Conservation (phyloP, 176 grass and related monocot genomes). For the Saccharum spontaneum region DNA sequence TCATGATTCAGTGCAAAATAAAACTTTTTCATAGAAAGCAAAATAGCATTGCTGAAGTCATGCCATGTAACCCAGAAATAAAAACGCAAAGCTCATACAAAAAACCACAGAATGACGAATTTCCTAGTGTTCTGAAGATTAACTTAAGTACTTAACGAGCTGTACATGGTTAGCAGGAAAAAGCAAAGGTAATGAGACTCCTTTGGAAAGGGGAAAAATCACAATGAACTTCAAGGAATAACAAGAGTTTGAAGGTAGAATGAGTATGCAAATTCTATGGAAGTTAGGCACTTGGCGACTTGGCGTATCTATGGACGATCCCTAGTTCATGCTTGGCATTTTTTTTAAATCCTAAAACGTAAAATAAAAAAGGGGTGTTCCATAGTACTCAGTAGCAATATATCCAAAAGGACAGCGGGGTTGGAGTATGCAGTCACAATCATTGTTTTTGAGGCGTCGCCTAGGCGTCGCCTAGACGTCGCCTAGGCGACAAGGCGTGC, state of each 20-base stretch:
- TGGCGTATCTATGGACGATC: not conserved
- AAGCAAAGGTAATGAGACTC: not conserved
- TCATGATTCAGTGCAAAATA: not conserved
- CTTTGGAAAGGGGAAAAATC: not conserved
- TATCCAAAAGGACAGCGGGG: not conserved
- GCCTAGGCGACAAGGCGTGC: too few relatives aligned
- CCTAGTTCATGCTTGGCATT: not conserved
- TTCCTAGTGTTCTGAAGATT: not conserved
- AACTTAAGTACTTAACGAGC: not conserved
- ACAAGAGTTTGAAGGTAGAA: not conserved
- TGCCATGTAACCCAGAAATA: not conserved
- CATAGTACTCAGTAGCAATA: not conserved
- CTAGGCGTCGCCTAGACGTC: too few relatives aligned
- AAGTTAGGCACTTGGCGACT: not conserved
- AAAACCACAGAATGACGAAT: not conserved
- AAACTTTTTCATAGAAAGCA: not conserved
- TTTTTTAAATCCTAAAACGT: not conserved
- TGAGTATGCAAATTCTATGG: not conserved
- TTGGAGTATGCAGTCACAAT: conserved; percentile 5
- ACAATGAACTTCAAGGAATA: not conserved
- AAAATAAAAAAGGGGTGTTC: not conserved
- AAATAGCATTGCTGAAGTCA: not conserved
- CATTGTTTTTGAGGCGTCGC: too few relatives aligned
- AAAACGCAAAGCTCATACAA: not conserved
- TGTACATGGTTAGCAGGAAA: not conserved